Base-by-base conservation (phyloP, 2,329 filamentous ascomycete genomes). In the Talaromyces sp. region DNA sequence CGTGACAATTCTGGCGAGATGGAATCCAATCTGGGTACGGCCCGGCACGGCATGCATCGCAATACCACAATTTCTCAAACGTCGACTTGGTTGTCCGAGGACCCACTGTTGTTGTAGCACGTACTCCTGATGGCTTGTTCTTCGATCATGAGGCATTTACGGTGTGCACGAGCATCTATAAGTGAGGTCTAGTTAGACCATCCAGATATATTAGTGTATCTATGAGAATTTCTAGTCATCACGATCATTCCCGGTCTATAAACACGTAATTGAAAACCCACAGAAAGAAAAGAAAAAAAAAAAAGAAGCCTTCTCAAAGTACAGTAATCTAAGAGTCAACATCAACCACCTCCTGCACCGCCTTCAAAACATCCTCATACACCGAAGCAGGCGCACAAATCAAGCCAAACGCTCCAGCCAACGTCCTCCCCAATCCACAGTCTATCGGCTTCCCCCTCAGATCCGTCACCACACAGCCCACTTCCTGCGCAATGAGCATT, bases 401-500 rank as follows among this genome's bases (percentile, higher is more conserved):
- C 70, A 79, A 73, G 6, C 79, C 79, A 64, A 73, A 71, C 62
- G 78, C 78, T 7, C 67, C 69, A 16, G 71, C 69, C 48, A 80
- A 67, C 14, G 70, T 75, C 64, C 79, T 71, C 6, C 79, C 79
- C n/a, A 71, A 61, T 5, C 74, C 71, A 67, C 82, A 83, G 63
- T 83, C 80, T 37, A 84, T 79, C 2, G 74, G 67, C 39, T 75
- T 80, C 1, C 83, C 83, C 33, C 81, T 71, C 50, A 84, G 70
- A 69, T 85, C 83, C 2, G 76, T 81, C 25, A 85, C 77, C 56
- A 76, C 72, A 8, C 80, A 81, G 6, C 83, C 83, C 1, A 79
- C 75, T 67, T 85, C 83, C 61, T 79, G 70, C 60, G 77, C 80
- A 48, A 85, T 76, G 28, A 84, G 69, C 67, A 82, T 79, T 0